Base-by-base conservation (phyloP, 2,329 filamentous ascomycete species). In the Aspergillus eucalypticola region DNA sequence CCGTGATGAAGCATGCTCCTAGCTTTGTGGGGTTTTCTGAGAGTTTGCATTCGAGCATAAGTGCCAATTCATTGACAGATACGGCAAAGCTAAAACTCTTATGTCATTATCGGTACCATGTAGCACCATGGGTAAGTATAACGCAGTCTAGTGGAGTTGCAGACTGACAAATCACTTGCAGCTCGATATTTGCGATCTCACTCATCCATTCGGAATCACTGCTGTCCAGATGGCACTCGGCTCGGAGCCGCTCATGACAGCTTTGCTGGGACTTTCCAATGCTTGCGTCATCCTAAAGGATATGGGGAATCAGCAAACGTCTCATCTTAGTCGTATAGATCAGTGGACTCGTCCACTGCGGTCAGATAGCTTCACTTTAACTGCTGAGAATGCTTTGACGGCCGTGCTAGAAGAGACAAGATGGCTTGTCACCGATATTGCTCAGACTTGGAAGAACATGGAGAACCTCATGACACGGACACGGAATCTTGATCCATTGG, bases 21-120 rank as follows among this genome's bases (percentile, higher is more conserved):
- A 32, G 35, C 7, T 23, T 53, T 32, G 23, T 54, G 3, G 38
- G 48, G 41, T 60, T 42, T 21, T 10, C 19, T 13, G 32, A 35
- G 32, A 11, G 32, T 11, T 2, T 35, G 10, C 27, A 10, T 35
- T 35, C 32, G n/a, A n/a, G 8, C 4, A 5, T 11, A 5, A 27
- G 21, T 23, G 15, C 38, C 10, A 8, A 25, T 21, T 11, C 21
- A 8, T 10, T 46, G 8, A 21, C 54, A 8, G 61, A 66, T 17
- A 60, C 50, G 1, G 60, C 62, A 23, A 68, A 56, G n/a, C 67
- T 80, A 3, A 74, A 76, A 2, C 63, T 81, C 1, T 57, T 81
- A 11, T 73, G 78, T n/a, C 72, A 80, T 56, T 82, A 79, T 56
- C 70, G 78, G 48, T 82, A 82, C 54, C 73, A 79, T 42, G 71